Base-by-base conservation (phyloP, 2,329 filamentous ascomycete species). In the Corynespora cassiicola region DNA sequence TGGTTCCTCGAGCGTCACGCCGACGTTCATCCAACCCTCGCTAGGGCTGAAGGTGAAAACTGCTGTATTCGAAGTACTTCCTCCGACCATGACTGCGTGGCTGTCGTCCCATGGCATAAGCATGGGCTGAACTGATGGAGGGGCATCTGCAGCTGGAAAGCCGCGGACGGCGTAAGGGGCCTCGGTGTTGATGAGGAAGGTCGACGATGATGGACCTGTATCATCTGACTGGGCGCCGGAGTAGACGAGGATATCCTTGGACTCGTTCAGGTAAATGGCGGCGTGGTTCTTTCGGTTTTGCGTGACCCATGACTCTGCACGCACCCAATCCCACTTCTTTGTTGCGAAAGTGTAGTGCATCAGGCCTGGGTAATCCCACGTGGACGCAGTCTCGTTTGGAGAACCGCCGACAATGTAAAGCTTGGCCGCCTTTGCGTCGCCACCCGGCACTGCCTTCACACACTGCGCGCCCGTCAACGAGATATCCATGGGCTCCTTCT, bases 381-480 rank as follows among this genome's bases (percentile, higher is more conserved):
- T 39, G 7, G 56, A 46, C 7, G 57, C 60, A 6, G 67, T 67
- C 31, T 50, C 61, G 20, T 66, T 68, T 18, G 55, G 50, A 12
- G 66, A 61, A 36, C 92, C 92, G 54, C 92, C 92, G 23, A 97
- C 82, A 30, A 96, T 78, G 62, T 86, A 96, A 19, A 96, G 76
- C 17, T 79, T 86, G 4, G 85, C 77, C 34, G 80, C 71, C 25
- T 75, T 72, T 12, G 76, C 63, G 47, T 87, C 77, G 14, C 77
- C 77, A 15, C 72, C 68, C 7, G 85, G 77, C 16, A 77, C 80
- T 23, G 84, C 84, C 38, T 84, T 84, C 15, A 95, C 86, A 68
- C 92, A 97, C 6, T 82, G 82, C 25, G 81, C 88, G 29, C 87
- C 88, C 2, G 81, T 83, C 15, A 96, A 87, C 12, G 83, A 74